Evolutionary conservation across 1,139 yeast species (phyloP).

Genomic region (Yamadazyma conglobata): DNA sequence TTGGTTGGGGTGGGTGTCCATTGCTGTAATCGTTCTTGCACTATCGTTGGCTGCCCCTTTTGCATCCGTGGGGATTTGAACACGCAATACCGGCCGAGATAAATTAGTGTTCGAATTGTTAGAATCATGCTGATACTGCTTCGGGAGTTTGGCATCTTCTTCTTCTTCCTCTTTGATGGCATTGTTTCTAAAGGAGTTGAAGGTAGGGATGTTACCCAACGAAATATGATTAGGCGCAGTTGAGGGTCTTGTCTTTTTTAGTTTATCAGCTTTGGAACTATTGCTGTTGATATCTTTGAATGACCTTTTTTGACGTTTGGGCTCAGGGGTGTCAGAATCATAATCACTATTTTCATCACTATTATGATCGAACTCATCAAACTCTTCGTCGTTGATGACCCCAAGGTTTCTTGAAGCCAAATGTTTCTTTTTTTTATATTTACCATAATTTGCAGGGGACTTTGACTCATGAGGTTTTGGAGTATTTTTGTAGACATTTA

Average conservation of each 20-base stretch:
- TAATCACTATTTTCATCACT: conserved; percentile 12
- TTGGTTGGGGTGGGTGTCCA: conserved; percentile 13
- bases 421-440: conserved; percentile 33
- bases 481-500: conserved; percentile 47
- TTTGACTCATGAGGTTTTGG: conserved; percentile 51
- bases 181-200: conserved; percentile 17
- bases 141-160: conserved; percentile 10
- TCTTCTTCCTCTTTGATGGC: conserved; percentile 15
- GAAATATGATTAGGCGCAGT: conserved; percentile 27
- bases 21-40: conserved; percentile 17
- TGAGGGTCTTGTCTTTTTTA: conserved; percentile 13
- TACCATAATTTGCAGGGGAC: conserved; percentile 58
- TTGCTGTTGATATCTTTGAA: conserved; percentile 6
- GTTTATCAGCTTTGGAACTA: conserved; percentile 1
- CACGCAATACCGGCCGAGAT: conserved; percentile 45
- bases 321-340: conserved; percentile 17
- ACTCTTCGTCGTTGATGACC: conserved; percentile 11
- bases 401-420: conserved; percentile 9
- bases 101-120: conserved; percentile 14
- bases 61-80: conserved; percentile 47
- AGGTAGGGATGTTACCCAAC: conserved; percentile 28
- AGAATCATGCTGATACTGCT: conserved; percentile 10
- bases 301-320: conserved; percentile 11
- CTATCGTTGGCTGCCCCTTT: conserved; percentile 19
- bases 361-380: conserved; percentile 11